Evolutionary conservation across 176 grass and related monocot genomes (phyloP), one percentile per base, ranked within the genome.

Genomic region (Rhynchospora tenuis): DNA sequence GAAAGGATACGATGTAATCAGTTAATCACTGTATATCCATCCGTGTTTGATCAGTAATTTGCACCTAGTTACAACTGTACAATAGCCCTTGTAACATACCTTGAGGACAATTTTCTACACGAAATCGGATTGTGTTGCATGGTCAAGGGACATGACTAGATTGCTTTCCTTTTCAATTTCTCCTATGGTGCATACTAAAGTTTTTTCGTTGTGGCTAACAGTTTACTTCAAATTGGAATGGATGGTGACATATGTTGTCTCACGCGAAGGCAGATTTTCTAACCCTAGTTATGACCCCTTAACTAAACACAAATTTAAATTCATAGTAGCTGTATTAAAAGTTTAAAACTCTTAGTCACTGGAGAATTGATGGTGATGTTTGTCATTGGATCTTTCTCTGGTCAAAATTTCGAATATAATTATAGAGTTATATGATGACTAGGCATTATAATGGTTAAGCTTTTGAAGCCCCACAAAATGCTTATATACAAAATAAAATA

Each of bases 161-260:
- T 73, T 75, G 83, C 51, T n/a, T 84, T 74, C 67, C 14, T 45
- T 84, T 60, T 81, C 78, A 81, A 3, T 59, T 43, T 61, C 51
- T 81, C 59, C 28, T 44, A 61, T 12, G 19, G 24, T 52, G 46
- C 16, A 47, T 48, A 19, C 9, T 82, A 81, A 16, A 23, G 13
- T 22, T 48, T 6, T 51, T 82, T 67, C 51, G 80, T 45, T 82
- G 46, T 65, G 62, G 60, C 60, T 82, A 63, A 82, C 60, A 27
- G 66, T 60, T 66, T 63, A 82, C 59, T 66, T 82, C 13, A 82
- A 80, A 31, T 23, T 71, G 50, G 54, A 82, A 61, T 0, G 28
- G 85, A 87, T 82, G 78, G 16, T 79, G 85, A 75, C 78, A 62
- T 87, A 62, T 87, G 15, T 69, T 82, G 85, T 82, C 78, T 64